These are phyloP conservation scores for Xylaria sp. DNA, from an alignment of 2,329 filamentous ascomycete species.

Conservation along the genomic window DNA sequence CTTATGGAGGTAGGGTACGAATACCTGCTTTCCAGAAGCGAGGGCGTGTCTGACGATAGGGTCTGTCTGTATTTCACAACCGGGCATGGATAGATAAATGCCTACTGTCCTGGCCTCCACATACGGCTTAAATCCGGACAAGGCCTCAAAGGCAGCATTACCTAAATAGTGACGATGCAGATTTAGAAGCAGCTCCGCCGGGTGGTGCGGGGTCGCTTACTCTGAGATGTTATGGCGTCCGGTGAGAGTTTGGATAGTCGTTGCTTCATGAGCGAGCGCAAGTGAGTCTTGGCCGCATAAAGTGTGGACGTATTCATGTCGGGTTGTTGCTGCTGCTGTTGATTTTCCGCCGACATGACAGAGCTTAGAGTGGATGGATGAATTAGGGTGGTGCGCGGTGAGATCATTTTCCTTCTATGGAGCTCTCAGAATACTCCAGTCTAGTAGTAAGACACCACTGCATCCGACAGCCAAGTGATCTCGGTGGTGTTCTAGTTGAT, in stretches of 20 bases:
- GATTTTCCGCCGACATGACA: constrained; percentile 35
- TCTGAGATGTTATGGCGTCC: constrained; percentile 74
- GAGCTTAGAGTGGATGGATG: constrained; percentile 16
- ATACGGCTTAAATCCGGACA: constrained; percentile 79
- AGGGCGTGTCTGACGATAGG: constrained; percentile 85
- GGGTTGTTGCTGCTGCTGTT: constrained; percentile 39
- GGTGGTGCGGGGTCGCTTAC: constrained; percentile 58
- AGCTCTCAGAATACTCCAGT: neutral
- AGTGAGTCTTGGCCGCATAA: constrained; percentile 76
- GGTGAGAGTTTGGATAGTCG: constrained; percentile 68
- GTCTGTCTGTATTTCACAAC: constrained; percentile 85
- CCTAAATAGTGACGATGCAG: constrained; percentile 59
- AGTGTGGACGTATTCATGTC: constrained; percentile 56
- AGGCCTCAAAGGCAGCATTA: constrained; percentile 67
- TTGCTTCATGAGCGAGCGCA: constrained; percentile 76
- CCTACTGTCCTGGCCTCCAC: constrained; percentile 78
- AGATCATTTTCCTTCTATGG: constrained; percentile 10
- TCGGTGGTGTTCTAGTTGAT: neutral
- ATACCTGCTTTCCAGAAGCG: constrained; percentile 81
- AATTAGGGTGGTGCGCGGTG: neutral
- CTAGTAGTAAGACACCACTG: neutral
- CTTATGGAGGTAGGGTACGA: constrained; percentile 87
- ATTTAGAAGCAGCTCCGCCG: constrained; percentile 21
- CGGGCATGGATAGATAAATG: constrained; percentile 93
- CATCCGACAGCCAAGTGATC: neutral